phyloP scores from a whole-genome alignment of 2,329 filamentous ascomycete genomes.

The Dactylonectria macrodidyma region DNA sequence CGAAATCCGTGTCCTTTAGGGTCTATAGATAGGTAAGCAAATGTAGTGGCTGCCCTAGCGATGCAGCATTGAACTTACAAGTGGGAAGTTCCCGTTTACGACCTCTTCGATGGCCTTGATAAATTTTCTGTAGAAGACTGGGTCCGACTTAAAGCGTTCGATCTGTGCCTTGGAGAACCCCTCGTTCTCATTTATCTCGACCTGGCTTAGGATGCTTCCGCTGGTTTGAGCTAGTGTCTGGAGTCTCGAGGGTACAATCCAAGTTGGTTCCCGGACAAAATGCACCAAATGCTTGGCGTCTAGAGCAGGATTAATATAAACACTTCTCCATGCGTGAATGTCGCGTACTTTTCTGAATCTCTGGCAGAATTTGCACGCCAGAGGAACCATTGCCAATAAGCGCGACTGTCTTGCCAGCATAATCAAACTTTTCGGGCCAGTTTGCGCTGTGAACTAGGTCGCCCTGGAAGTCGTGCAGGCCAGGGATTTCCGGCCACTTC shows the following conservation, averaged over 20 bases:
- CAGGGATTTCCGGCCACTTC: slow-evolving; percentile 31
- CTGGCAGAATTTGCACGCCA: slow-evolving; percentile 32
- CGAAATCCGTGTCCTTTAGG: slow-evolving; percentile 18
- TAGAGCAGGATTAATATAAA: not conserved
- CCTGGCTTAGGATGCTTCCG: slow-evolving; percentile 9
- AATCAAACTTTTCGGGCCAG: slow-evolving; percentile 11
- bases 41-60: too few relatives aligned
- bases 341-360: slow-evolving; percentile 15
- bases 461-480: slow-evolving; percentile 25
- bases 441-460: slow-evolving; percentile 28
- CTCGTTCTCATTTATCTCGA: slow-evolving; percentile 19
- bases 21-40: slow-evolving; percentile 8
- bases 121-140: slow-evolving; percentile 16
- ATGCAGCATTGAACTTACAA: too few relatives aligned
- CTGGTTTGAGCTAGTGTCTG: slow-evolving; percentile 11
- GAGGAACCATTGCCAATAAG: slow-evolving; percentile 31
- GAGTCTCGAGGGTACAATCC: slow-evolving; percentile 21
- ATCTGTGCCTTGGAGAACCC: slow-evolving; percentile 16
- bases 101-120: slow-evolving; percentile 22
- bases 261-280: slow-evolving; percentile 24
- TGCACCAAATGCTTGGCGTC: slow-evolving; percentile 11
- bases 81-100: slow-evolving; percentile 25
- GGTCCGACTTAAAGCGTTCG: slow-evolving; percentile 19
- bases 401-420: slow-evolving; percentile 17
- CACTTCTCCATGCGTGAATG: not conserved